phyloP scores from a whole-genome alignment of 495 filamentous ascomycete genomes.

The Trichoderma erinaceum region DNA sequence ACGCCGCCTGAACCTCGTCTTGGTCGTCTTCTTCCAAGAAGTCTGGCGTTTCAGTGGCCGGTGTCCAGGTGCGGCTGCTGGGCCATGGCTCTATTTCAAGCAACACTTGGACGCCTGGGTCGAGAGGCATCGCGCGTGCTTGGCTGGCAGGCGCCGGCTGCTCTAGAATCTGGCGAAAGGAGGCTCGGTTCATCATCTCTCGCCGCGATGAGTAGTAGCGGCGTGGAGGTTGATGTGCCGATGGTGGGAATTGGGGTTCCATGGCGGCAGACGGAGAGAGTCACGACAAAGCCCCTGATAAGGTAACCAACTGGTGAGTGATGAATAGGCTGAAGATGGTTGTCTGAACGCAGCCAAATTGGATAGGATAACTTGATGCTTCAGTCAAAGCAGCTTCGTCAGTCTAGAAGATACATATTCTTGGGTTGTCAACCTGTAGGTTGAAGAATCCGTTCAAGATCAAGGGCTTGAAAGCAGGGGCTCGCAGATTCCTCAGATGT shows the following conservation, averaged over 20 bases:
- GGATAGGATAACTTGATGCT: neutral
- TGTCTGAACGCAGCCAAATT: neutral
- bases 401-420: too few species aligned
- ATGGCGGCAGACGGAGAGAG: neutral
- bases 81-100: neutral
- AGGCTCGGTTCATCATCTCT: neutral
- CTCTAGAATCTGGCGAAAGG: neutral
- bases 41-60: constrained; percentile 33
- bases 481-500: too few species aligned
- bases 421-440: too few species aligned
- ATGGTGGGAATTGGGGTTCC: neutral
- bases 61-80: constrained; percentile 42
- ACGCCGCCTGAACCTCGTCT: constrained; percentile 34
- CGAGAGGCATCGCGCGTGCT: neutral
- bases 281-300: neutral
- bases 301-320: neutral
- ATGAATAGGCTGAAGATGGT: neutral
- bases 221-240: neutral
- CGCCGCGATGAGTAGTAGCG: neutral
- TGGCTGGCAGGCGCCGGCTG: neutral
- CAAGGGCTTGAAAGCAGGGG: too few species aligned
- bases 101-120: neutral
- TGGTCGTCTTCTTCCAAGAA: constrained; percentile 35
- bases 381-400: neutral
- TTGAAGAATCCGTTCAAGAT: too few species aligned